These are phyloP conservation scores for Dipodascopsis uninucleata DNA, from an alignment of 805 yeast genomes.

Conservation along the genomic window DNA sequence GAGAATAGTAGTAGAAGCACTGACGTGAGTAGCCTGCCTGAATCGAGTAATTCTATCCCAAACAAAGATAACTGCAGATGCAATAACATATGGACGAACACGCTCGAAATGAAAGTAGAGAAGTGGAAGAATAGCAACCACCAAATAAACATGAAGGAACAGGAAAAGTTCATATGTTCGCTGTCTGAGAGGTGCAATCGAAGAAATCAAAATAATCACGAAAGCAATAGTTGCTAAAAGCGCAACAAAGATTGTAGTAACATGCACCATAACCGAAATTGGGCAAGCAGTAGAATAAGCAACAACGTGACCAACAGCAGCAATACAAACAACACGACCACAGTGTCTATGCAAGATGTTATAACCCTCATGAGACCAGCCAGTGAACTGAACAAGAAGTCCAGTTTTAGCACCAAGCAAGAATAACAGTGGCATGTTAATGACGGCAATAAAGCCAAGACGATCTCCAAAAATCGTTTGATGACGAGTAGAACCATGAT, in stretches of 20 bases:
- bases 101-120: constrained; percentile 28
- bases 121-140: constrained; percentile 27
- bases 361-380: constrained; percentile 30
- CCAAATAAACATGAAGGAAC: constrained; percentile 26
- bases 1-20: constrained; percentile 24
- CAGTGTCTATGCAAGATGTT: constrained; percentile 28
- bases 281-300: constrained; percentile 26
- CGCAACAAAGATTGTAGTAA: constrained; percentile 27
- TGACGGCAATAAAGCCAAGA: constrained; percentile 26
- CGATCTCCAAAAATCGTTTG: constrained; percentile 28
- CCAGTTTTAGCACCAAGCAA: constrained; percentile 29
- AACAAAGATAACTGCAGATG: constrained; percentile 27
- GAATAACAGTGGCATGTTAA: constrained; percentile 27
- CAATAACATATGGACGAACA: constrained; percentile 27
- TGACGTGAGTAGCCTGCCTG: constrained; percentile 22
- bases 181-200: constrained; percentile 26
- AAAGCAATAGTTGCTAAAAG: constrained; percentile 22
- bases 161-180: constrained; percentile 27
- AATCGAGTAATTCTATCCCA: constrained; percentile 28
- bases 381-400: constrained; percentile 27
- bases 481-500: constrained; percentile 25
- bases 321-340: constrained; percentile 26
- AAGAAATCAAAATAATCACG: constrained; percentile 25
- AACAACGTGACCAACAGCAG: constrained; percentile 26
- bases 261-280: constrained; percentile 26